Evolutionary conservation across 1,284 basidiomycete species (phyloP).

Genomic region (Takashimella tepidaria): DNA sequence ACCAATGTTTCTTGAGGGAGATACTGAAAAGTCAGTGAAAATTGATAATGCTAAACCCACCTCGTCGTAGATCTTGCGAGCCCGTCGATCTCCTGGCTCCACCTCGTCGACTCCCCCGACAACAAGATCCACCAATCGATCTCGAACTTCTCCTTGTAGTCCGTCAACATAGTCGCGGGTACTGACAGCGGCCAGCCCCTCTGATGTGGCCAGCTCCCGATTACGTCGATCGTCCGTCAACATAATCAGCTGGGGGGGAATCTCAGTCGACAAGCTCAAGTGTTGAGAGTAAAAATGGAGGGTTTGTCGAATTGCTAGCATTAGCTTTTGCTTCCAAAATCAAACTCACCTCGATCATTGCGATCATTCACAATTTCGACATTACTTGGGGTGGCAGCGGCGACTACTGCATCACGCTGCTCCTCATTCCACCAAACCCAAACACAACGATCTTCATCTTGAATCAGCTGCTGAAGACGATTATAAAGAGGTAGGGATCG

Average conservation of each 20-base stretch:
- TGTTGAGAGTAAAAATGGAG: conserved; percentile 79
- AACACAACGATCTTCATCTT: conserved; percentile 65
- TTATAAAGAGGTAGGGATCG: conserved; percentile 90
- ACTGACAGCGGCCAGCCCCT: conserved; percentile 59
- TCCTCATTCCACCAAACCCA: conserved; percentile 94
- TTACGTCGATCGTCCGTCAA: conserved; percentile 88
- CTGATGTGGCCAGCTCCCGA: conserved; percentile 65
- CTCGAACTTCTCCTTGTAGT: conserved; percentile 53
- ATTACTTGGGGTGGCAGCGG: conserved; percentile 16
- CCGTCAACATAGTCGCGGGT: conserved; percentile 77
- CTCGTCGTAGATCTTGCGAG: conserved; percentile 68
- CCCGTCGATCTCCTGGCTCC: conserved; percentile 44
- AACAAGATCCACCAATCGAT: conserved; percentile 71
- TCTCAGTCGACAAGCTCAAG: conserved; percentile 55
- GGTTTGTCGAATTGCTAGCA: conserved; percentile 72
- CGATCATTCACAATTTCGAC: conserved; percentile 67
- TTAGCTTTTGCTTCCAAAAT: background rate
- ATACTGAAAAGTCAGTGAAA: conserved; percentile 58
- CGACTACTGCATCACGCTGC: conserved; percentile 54
- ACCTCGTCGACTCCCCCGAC: conserved; percentile 57
- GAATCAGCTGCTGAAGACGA: conserved; percentile 73
- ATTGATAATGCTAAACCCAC: conserved; percentile 50
- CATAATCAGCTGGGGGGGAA: conserved; percentile 63
- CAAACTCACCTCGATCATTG: conserved; percentile 72
- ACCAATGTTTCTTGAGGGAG: conserved; percentile 66